These are phyloP conservation scores for Gonapodya prolifera DNA, from an alignment of 192 early-diverging fungal species.

Conservation along the genomic window DNA sequence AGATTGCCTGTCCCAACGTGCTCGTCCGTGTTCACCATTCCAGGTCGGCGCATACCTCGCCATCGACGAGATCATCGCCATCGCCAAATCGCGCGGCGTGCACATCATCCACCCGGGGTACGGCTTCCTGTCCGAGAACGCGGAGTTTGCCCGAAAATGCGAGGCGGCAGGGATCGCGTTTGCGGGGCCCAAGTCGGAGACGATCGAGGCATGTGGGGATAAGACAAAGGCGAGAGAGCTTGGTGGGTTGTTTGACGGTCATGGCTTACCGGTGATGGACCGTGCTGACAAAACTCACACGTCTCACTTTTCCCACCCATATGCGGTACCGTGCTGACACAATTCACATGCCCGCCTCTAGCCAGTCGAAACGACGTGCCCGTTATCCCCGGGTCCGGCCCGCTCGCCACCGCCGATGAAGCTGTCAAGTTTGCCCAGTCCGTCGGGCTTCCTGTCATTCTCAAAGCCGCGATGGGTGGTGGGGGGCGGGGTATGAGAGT, in stretches of 20 bases:
- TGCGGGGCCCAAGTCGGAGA: constrained; percentile 70
- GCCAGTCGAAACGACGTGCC: constrained; percentile 71
- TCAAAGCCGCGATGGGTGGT: constrained; percentile 95
- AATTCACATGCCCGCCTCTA: constrained; percentile 9
- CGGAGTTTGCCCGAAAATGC: constrained; percentile 80
- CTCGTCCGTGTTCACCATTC: too few species aligned
- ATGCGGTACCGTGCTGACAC: neutral
- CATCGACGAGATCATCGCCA: constrained; percentile 81
- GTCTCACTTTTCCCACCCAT: constrained; percentile 15
- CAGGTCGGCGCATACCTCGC: constrained; percentile 81
- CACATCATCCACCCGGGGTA: constrained; percentile 35
- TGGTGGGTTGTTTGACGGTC: constrained; percentile 31
- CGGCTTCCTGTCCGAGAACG: constrained; percentile 91
- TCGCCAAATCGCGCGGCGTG: constrained; percentile 53
- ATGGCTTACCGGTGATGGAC: too few species aligned
- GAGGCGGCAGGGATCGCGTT: constrained; percentile 82
- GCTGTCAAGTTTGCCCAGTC: constrained; percentile 59
- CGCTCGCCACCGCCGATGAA: constrained; percentile 49
- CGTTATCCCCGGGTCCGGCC: constrained; percentile 86
- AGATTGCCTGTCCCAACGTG: neutral
- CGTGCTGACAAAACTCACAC: too few species aligned
- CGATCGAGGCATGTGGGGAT: constrained; percentile 83
- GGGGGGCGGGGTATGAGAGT: constrained; percentile 93
- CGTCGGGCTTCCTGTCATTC: constrained; percentile 86
- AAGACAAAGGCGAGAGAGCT: constrained; percentile 85